phyloP scores from a whole-genome alignment of 345 rosid genomes.

The Ceriops tagal region DNA sequence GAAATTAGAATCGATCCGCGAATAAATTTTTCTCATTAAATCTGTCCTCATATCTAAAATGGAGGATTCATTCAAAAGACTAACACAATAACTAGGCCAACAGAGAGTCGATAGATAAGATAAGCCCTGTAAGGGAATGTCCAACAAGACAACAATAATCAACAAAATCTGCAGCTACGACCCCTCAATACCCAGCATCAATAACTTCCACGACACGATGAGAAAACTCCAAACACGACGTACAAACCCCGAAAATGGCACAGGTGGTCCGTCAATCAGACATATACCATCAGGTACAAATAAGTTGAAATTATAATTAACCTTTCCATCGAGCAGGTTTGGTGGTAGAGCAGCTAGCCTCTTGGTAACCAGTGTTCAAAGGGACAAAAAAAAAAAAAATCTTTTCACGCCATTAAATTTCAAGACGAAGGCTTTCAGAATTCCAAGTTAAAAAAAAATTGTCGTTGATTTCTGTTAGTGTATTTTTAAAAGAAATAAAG shows the following conservation, averaged over 20 bases:
- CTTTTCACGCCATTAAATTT: neutral
- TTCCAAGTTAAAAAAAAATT: slow-evolving; percentile 1
- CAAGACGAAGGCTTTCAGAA: neutral
- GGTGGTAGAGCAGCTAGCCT: too few relatives aligned
- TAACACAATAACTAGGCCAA: neutral
- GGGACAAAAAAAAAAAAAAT: too few relatives aligned
- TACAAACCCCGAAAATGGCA: slow-evolving; percentile 17
- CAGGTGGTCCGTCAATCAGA: slow-evolving; percentile 25
- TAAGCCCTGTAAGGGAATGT: neutral
- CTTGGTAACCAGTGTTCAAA: too few relatives aligned
- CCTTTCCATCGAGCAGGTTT: neutral
- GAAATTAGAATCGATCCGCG: slow-evolving; percentile 11
- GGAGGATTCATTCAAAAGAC: neutral
- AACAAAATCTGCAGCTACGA: slow-evolving; percentile 6
- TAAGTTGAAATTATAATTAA: slow-evolving; percentile 20
- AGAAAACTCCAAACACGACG: slow-evolving; percentile 29
- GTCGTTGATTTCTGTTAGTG: slow-evolving; percentile 13
- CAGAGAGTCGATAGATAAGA: neutral
- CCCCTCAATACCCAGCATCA: slow-evolving; percentile 6
- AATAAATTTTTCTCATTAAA: neutral
- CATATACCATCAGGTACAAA: slow-evolving; percentile 17
- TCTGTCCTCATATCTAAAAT: neutral
- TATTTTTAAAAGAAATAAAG: too few relatives aligned
- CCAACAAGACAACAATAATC: slow-evolving; percentile 7
- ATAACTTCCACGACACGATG: neutral